These are phyloP conservation scores for Psilocybe tampanensis DNA, from an alignment of 768 basidiomycete genomes.

Conservation along the genomic window DNA sequence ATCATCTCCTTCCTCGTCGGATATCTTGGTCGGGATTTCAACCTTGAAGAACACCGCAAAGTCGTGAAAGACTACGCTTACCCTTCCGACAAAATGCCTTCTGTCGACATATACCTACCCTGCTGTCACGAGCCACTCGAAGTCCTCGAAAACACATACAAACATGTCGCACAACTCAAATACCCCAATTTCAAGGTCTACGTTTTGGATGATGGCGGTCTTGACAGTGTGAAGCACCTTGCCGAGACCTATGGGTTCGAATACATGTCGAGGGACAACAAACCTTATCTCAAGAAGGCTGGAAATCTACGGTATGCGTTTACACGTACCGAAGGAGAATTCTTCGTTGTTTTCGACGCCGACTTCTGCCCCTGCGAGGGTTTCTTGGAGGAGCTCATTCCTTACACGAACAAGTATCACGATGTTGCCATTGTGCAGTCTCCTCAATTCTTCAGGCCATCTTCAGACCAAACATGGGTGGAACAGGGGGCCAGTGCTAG, in stretches of 20 bases:
- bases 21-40: constrained; percentile 27
- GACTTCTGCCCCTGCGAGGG: constrained; percentile 31
- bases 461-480: constrained; percentile 25
- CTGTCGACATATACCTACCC: constrained; percentile 30
- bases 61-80: constrained; percentile 20
- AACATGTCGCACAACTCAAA: constrained; percentile 25
- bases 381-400: constrained; percentile 25
- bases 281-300: constrained; percentile 29
- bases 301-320: constrained; percentile 31
- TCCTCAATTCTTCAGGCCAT: constrained; percentile 30
- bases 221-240: constrained; percentile 23
- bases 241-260: constrained; percentile 26
- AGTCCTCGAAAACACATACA: constrained; percentile 33
- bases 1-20: constrained; percentile 26
- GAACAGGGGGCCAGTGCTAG: constrained; percentile 30
- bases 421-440: constrained; percentile 30
- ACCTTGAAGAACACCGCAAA: constrained; percentile 21
- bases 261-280: constrained; percentile 28
- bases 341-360: constrained; percentile 31
- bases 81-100: constrained; percentile 20
- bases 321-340: constrained; percentile 27
- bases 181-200: constrained; percentile 29
- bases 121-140: constrained; percentile 31
- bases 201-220: constrained; percentile 30
- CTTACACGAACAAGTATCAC: constrained; percentile 24